Base-by-base conservation (phyloP, 108 stramenopile genomes). In the Pseudonitzschia pungens region DNA sequence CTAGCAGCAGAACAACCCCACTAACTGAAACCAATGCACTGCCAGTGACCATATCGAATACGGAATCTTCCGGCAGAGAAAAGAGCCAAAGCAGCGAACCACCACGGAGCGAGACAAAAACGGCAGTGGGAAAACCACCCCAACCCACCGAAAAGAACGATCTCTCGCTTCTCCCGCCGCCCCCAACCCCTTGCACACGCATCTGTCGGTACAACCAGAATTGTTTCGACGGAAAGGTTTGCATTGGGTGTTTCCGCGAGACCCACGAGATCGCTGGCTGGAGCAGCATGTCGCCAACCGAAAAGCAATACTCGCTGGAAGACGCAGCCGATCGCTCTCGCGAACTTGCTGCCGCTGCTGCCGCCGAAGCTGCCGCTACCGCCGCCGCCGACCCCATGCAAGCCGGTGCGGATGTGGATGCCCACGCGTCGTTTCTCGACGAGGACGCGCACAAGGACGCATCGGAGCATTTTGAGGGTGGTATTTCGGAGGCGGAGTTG, bases 171-270 rank as follows among this genome's bases (percentile, higher is more conserved):
- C 26, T 8, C 15, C 57, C 29, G 18, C 60, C 60, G 4, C 77
- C 77, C 12, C 28, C 71, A 24, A 86, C 87, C 42, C 89, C 89
- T 8, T 90, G 89, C 65, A 77, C 57, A 41, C 76, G 89, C 18
- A 90, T 90, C 63, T 90, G 89, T 45, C 78, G 89, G 11, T 90
- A 90, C 73, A 90, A 90, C 73, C 12, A 73, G 24, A 60, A 86
- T 33, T 80, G 88, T 44, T 85, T 75, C 53, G 78, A 81, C 56
- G 89, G 89, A 28, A 56, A 80, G 65, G 86, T 90, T 20, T 90
- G 89, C 60, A 84, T 90, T 26, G 89, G 89, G 42, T 90, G 89
- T 65, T 90, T 79, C 65, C 84, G 89, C 24, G 89, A 90, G 55
- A 75, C 84, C 20, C 88, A 78, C 63, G 89, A 90, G 71, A 88